Evolutionary conservation across 345 rosid genomes (phyloP).

Genomic region (Hirschfeldia incana): DNA sequence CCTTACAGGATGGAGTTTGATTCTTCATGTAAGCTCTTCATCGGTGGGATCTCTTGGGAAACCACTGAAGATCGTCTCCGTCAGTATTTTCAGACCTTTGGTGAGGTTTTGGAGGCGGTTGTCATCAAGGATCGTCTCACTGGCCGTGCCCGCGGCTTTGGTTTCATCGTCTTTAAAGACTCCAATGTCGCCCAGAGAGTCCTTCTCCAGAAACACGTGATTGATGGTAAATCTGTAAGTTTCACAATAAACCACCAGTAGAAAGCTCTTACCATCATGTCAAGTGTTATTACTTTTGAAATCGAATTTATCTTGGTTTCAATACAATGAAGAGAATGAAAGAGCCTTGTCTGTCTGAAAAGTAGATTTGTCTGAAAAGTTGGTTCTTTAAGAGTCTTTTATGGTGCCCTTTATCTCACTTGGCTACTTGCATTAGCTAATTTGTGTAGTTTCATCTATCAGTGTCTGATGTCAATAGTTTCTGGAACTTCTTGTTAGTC

Average conservation of each 20-base stretch:
- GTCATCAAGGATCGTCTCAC: conserved; percentile 79
- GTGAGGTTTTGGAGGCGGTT: conserved; percentile 68
- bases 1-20: conserved; percentile 58
- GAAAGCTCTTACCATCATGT: no score
- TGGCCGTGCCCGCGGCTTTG: conserved; percentile 83
- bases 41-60: conserved; percentile 80
- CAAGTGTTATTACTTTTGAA: neutral
- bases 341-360: neutral
- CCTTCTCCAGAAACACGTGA: conserved; percentile 8
- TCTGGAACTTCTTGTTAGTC: neutral
- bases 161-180: conserved; percentile 69
- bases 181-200: conserved; percentile 69
- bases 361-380: neutral
- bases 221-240: conserved; percentile 16
- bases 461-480: neutral
- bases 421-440: neutral
- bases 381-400: neutral
- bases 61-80: conserved; percentile 61
- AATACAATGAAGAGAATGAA: neutral
- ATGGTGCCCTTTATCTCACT: neutral
- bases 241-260: neutral
- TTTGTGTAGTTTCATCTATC: neutral
- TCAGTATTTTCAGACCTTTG: conserved; percentile 43
- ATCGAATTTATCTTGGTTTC: neutral
- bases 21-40: conserved; percentile 61